Percentiles rank a stretch among this genome's conserved stretches.
Conservation (phyloP, 176 grass and related monocot species). For the Avena sativa region DNA sequence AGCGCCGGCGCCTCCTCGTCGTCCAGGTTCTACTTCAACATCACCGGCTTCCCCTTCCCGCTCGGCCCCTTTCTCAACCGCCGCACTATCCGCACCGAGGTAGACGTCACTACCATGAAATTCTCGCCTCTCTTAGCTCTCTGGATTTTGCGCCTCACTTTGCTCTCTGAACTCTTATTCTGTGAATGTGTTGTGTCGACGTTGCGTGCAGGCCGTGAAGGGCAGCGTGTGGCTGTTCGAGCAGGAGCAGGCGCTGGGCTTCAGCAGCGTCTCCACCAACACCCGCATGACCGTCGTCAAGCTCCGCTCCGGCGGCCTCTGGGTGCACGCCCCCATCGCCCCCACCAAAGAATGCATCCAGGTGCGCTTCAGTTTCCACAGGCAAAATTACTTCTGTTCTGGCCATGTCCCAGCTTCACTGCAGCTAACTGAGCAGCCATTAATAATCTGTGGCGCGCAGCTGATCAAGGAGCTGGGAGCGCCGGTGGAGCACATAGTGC, state of each 20-base stretch:
- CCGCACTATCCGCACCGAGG: conserved; percentile 86
- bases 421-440: neutral
- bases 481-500: conserved; percentile 91
- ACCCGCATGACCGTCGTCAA: conserved; percentile 94
- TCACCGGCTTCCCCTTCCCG: conserved; percentile 98
- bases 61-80: conserved; percentile 95
- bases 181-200: neutral
- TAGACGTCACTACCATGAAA: neutral
- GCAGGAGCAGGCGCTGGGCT: conserved; percentile 98
- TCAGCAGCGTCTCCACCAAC: conserved; percentile 98
- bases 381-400: neutral
- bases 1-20: conserved; percentile 24
- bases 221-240: conserved; percentile 90
- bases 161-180: neutral
- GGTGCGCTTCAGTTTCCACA: conserved; percentile 19
- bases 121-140: neutral
- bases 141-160: neutral
- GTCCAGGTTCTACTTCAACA: conserved; percentile 84
- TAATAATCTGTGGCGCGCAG: conserved; percentile 33
- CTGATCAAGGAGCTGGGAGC: conserved; percentile 90
- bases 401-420: neutral
- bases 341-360: conserved; percentile 97
- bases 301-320: conserved; percentile 88
- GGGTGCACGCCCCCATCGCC: conserved; percentile 98
- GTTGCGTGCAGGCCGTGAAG: conserved; percentile 72